Base-by-base conservation (phyloP, 352 stramenopile genomes). In the Thalassiosira exigua region DNA sequence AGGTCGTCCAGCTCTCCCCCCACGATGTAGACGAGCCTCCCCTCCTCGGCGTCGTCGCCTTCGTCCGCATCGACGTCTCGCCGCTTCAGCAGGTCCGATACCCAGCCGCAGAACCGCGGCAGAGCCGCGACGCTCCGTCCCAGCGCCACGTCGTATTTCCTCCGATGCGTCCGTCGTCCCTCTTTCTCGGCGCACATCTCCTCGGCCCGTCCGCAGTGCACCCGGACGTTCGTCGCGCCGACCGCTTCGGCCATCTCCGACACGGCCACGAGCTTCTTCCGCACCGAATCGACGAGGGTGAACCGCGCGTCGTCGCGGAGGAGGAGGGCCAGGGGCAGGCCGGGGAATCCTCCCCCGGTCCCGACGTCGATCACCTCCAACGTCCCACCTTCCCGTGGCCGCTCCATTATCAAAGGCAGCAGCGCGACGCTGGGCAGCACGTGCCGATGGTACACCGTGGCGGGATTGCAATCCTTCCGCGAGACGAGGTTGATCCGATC, bases 331-430 rank as follows among this genome's bases (percentile, higher is more conserved):
- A 95, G 58, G 2, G 92, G 92, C 2, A 95, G 66, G 29, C 92
- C 92, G 9, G 92, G 92, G 78, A 95, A 95, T 3, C 92, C 92
- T 27, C 90, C 89, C 19, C 84, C 87, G 4, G 90, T 94, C n/a
- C 91, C 91, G 5, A 94, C 86, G 72, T 95, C 91, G 9, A 91
- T 69, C 4, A 95, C 73, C 17, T 64, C 66, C 30, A 56, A 71
- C 51, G 44, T 0, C 54, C 21, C 4, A 33, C 17, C 32, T 81
- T 50, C 22, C 36, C 36, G 17, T 60, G 54, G 46, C 58, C 36
- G 56, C 42, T 44, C 32, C 44, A 42, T 30, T 1, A 75, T 52
- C 33, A 82, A 60, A 19, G 73, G 73, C 11, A 86, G 64, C 19
- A 90, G 61, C 0, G 89, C 83, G 12, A 93, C 41, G 44, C 73